These are phyloP conservation scores for Wallacemonas collosoma DNA, from an alignment of 208 protist species.

Conservation along the genomic window DNA sequence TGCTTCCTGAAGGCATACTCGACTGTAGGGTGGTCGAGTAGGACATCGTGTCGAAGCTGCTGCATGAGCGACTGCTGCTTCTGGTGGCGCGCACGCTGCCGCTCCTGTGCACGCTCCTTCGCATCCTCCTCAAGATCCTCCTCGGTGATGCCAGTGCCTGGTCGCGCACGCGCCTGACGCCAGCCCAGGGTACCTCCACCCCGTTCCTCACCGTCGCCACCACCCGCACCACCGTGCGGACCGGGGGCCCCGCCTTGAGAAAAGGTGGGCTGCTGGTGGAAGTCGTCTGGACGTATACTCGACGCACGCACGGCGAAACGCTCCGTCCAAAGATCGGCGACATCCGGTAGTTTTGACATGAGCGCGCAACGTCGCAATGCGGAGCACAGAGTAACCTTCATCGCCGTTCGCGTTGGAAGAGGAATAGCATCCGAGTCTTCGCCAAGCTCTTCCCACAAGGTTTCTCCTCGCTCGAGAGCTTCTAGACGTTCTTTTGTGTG, in stretches of 20 bases:
- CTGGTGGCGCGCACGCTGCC: not conserved
- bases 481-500: conserved; percentile 57
- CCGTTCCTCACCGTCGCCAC: not conserved
- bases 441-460: conserved; percentile 69
- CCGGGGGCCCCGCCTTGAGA: conserved; percentile 26
- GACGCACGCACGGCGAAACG: conserved; percentile 64
- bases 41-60: conserved; percentile 50
- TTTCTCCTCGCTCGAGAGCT: conserved; percentile 65
- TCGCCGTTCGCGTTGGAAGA: conserved; percentile 51
- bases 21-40: conserved; percentile 76
- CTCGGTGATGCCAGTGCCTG: conserved; percentile 65
- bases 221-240: not conserved
- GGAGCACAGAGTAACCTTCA: conserved; percentile 70
- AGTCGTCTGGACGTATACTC: conserved; percentile 56
- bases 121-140: conserved; percentile 59
- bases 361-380: conserved; percentile 80
- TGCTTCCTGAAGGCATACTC: conserved; percentile 50
- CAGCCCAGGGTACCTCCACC: conserved; percentile 9
- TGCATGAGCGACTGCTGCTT: conserved; percentile 47
- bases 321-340: conserved; percentile 72
- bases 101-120: conserved; percentile 24
- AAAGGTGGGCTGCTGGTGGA: conserved; percentile 34
- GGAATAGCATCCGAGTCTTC: conserved; percentile 44
- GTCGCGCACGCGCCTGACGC: conserved; percentile 27
- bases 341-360: conserved; percentile 29